phyloP scores from a whole-genome alignment of 148 eudicot genomes.

The Gaultheria prostrata region DNA sequence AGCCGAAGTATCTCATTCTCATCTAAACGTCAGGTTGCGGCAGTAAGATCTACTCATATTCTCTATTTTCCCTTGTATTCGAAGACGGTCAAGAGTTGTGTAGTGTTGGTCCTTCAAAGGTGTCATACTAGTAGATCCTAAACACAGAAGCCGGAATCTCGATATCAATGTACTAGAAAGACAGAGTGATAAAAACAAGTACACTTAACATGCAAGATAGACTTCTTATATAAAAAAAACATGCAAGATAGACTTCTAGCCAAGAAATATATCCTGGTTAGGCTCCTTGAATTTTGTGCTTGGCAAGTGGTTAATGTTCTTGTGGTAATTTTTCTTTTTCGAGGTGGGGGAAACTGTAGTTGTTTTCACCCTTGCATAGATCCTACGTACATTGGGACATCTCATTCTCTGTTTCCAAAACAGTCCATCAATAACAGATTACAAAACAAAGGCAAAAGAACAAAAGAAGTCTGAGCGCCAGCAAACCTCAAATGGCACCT shows the following conservation, averaged over 20 bases:
- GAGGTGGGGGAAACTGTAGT: neutral
- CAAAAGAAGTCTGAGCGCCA: neutral
- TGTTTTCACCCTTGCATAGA: neutral
- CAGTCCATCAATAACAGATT: neutral
- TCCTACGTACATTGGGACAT: neutral
- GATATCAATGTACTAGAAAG: neutral
- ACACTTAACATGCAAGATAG: neutral
- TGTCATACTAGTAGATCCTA: neutral
- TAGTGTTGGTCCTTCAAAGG: neutral
- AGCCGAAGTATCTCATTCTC: neutral
- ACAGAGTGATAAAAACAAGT: neutral
- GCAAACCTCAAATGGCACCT: neutral
- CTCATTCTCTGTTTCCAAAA: neutral
- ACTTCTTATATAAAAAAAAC: too few relatives aligned
- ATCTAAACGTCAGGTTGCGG: constrained; percentile 1
- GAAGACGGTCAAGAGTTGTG: neutral
- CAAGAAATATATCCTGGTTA: neutral
- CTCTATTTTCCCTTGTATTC: neutral
- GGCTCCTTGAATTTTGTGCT: neutral
- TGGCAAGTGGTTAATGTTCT: neutral
- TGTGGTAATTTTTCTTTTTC: neutral
- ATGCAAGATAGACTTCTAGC: neutral
- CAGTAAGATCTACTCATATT: neutral
- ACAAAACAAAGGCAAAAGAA: neutral
- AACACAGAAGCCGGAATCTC: neutral